Evolutionary conservation across 1,284 basidiomycete species (phyloP).

Genomic region (Fomitopsis betulina): DNA sequence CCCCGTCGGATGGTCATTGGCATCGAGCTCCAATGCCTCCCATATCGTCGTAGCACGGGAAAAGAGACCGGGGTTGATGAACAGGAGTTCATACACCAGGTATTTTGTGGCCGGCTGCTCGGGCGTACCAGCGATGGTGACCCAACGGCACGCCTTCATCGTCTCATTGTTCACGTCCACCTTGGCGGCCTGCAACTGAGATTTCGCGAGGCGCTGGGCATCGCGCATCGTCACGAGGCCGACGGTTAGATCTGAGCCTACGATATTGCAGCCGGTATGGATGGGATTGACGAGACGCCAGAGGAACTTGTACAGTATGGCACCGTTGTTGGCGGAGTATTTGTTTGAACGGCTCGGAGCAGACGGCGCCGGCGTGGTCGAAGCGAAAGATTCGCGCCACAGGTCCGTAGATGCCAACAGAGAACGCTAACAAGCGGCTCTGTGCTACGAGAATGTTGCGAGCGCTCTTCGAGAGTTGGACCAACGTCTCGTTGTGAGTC

Average conservation of each 20-base stretch:
- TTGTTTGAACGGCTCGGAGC: background rate
- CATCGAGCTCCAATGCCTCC: background rate
- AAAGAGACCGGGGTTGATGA: background rate
- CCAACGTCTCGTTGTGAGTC: background rate
- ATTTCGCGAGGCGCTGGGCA: no score
- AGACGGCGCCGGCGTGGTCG: slow-evolving; percentile 5
- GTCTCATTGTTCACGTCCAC: background rate
- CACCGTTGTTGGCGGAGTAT: no score
- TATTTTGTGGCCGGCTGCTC: background rate
- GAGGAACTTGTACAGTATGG: background rate
- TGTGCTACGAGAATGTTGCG: slow-evolving; percentile 8
- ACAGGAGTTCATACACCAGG: background rate
- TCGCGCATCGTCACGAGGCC: background rate
- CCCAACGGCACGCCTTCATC: background rate
- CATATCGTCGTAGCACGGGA: background rate
- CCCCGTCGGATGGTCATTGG: background rate
- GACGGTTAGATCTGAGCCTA: background rate
- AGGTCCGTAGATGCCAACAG: slow-evolving; percentile 11
- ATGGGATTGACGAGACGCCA: background rate
- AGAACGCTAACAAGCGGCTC: slow-evolving; percentile 6
- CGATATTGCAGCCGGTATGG: background rate
- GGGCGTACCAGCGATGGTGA: background rate
- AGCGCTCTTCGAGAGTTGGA: slow-evolving; percentile 6
- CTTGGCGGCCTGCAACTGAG: no score
- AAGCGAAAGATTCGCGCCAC: slow-evolving; percentile 8